Conservation (phyloP, 2,329 filamentous ascomycete genomes). For the Dactylonectria macrodidyma region DNA sequence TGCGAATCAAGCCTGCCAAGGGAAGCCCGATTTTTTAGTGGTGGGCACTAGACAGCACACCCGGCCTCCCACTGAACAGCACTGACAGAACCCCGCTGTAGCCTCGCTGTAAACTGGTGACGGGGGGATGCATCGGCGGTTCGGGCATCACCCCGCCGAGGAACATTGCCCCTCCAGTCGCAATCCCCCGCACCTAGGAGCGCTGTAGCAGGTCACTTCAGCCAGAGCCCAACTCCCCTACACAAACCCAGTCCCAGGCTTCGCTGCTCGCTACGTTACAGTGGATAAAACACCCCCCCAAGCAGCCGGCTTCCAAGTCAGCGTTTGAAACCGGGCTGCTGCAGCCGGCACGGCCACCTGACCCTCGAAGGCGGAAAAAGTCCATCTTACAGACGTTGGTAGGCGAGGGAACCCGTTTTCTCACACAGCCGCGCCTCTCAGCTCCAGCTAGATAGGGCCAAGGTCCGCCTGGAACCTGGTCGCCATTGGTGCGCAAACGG, state of each 20-base stretch:
- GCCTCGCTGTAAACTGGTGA: background rate
- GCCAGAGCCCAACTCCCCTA: background rate
- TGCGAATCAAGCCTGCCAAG: constrained; percentile 10
- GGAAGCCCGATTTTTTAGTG: constrained; percentile 16
- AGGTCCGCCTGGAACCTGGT: background rate
- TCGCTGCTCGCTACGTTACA: background rate
- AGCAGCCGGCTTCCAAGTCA: background rate
- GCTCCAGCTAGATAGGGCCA: constrained; percentile 28
- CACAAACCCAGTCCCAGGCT: background rate
- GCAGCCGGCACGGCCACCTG: constrained; percentile 12
- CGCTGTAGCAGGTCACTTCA: background rate
- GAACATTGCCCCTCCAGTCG: background rate
- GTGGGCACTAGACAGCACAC: background rate
- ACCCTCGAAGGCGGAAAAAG: constrained; percentile 33
- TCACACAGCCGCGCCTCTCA: constrained; percentile 46
- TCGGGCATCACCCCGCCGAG: constrained; percentile 19
- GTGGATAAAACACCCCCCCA: background rate
- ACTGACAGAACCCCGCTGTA: constrained; percentile 6
- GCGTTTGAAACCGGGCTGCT: background rate
- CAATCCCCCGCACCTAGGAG: constrained; percentile 9
- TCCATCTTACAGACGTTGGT: constrained; percentile 25
- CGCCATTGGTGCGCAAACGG: constrained; percentile 44
- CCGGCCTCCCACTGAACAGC: constrained; percentile 13
- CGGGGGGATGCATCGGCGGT: constrained; percentile 12
- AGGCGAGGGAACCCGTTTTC: background rate